phyloP scores from a whole-genome alignment of 352 stramenopile genomes.

The Pythium dissimile region DNA sequence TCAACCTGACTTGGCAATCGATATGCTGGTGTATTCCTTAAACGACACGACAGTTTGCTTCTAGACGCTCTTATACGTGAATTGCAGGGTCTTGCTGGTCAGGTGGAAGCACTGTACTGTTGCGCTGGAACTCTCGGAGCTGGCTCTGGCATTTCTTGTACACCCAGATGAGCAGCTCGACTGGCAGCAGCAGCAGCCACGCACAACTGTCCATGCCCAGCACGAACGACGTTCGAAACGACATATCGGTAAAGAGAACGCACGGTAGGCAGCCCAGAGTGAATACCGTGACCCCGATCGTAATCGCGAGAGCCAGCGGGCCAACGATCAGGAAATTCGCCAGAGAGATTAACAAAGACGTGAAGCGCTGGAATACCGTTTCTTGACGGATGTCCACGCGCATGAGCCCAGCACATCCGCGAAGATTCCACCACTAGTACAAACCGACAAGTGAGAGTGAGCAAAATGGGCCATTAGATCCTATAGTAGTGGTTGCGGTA shows the following conservation, averaged over 20 bases:
- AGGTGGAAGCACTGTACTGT: no score
- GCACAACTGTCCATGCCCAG: slow-evolving; percentile 6
- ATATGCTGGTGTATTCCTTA: no score
- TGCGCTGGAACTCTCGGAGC: not conserved
- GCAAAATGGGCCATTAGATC: no score
- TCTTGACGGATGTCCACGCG: slow-evolving; percentile 12
- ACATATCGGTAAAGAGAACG: slow-evolving; percentile 2
- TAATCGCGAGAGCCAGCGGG: slow-evolving; percentile 3
- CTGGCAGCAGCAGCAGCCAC: slow-evolving; percentile 2
- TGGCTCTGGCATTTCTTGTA: not conserved
- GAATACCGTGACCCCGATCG: slow-evolving; percentile 3
- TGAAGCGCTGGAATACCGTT: not conserved
- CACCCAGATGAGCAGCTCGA: not conserved
- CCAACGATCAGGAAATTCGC: slow-evolving; percentile 18
- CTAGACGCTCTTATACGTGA: no score
- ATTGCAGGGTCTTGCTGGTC: not conserved
- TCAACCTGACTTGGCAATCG: no score
- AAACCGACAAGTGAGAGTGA: not conserved
- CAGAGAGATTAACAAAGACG: slow-evolving; percentile 6
- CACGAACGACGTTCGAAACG: slow-evolving; percentile 1
- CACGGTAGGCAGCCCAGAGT: slow-evolving; percentile 15
- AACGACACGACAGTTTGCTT: no score
- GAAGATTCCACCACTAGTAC: slow-evolving; percentile 19
- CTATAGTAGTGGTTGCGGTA: slow-evolving; percentile 1
- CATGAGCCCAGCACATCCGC: slow-evolving; percentile 11